phyloP scores from a whole-genome alignment of 495 filamentous ascomycete genomes.

The Polyplosphaeria fusca region DNA sequence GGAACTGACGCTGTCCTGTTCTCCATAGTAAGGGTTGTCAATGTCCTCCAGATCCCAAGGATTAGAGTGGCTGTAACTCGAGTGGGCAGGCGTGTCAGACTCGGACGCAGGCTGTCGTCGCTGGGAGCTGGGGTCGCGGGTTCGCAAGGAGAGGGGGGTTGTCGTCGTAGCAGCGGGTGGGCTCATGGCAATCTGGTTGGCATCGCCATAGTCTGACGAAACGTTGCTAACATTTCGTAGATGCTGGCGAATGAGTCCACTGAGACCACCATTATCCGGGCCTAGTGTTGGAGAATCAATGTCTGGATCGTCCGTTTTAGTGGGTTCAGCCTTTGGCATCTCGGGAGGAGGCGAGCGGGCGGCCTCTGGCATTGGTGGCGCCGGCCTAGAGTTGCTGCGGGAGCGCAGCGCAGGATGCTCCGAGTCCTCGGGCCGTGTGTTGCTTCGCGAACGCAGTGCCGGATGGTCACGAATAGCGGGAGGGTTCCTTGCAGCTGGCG shows the following conservation, averaged over 20 bases:
- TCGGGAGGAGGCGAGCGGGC: not conserved
- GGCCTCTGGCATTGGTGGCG: not conserved
- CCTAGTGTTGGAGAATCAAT: constrained; percentile 80
- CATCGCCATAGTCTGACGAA: constrained; percentile 69
- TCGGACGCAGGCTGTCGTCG: constrained; percentile 29
- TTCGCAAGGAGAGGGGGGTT: constrained; percentile 23
- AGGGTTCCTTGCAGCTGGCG: constrained; percentile 13
- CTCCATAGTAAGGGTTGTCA: constrained; percentile 45
- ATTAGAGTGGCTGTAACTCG: constrained; percentile 47
- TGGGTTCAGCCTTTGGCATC: constrained; percentile 23
- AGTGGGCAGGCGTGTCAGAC: constrained; percentile 39
- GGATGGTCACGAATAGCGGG: constrained; percentile 29
- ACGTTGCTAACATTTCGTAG: constrained; percentile 75
- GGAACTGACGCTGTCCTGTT: constrained; percentile 37
- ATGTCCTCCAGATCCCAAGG: constrained; percentile 54
- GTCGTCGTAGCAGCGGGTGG: constrained; percentile 11
- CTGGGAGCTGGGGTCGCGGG: constrained; percentile 19
- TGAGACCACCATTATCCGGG: constrained; percentile 63
- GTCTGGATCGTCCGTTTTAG: constrained; percentile 15
- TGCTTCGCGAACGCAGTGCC: constrained; percentile 27
- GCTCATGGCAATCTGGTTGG: constrained; percentile 19
- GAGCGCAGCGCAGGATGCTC: constrained; percentile 11
- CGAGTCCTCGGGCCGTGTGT: constrained; percentile 7
- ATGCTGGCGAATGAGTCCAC: constrained; percentile 80
- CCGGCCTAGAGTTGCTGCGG: constrained; percentile 6